Base-by-base conservation (phyloP, 148 eudicot species). In the Rhododendron molle region DNA sequence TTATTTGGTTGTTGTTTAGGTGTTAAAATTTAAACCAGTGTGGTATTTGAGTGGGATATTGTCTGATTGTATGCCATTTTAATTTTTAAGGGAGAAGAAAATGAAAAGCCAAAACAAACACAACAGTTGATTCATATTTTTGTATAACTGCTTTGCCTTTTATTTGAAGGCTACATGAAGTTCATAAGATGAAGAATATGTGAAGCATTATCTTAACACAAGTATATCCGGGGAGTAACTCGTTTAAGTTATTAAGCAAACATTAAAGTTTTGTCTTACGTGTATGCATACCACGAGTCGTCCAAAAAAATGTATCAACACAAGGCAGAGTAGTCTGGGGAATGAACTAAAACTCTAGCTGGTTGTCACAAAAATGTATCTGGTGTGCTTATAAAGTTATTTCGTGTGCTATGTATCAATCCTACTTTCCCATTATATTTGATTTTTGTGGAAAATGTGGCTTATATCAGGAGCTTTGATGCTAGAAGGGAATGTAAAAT, bases 401-500 rank as follows among this genome's bases (percentile, higher is more conserved):
- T 30, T 16, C 30, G n/a, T 4, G 11, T 65, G 14, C 47, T 38
- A 72, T 76, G 34, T 52, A 44, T 43, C 26, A 83, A 43, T 78
- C 67, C 60, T 36, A 14, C n/a, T n/a, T 76, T 73, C 47, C 14
- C 15, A 46, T 28, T 71, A 28, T 84, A 32, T 54, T 69, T 74
- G 13, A 18, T 32, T 44, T 30, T 54, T 26, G 52, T 28, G 50
- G 20, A 71, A 71, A 30, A 30, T 30, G 20, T 73, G 28, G n/a
- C 60, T 40, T 83, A 72, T 84, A 86, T 83, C 86, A 95, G 99
- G 93, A 93, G 92, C 88, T 96, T 95, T 90, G 95, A 95, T 91
- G 94, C 94, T 83, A 93, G 98, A 82, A 89, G 93, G 83, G 99
- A 96, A 88, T 96, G 99, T 87, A 88, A 88, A 74, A 80, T 95